A percentile compares a stretch with the other conserved stretches of the same genome.
Conservation (phyloP, 148 eudicot species). For the Rhododendron kiyosumense region DNA sequence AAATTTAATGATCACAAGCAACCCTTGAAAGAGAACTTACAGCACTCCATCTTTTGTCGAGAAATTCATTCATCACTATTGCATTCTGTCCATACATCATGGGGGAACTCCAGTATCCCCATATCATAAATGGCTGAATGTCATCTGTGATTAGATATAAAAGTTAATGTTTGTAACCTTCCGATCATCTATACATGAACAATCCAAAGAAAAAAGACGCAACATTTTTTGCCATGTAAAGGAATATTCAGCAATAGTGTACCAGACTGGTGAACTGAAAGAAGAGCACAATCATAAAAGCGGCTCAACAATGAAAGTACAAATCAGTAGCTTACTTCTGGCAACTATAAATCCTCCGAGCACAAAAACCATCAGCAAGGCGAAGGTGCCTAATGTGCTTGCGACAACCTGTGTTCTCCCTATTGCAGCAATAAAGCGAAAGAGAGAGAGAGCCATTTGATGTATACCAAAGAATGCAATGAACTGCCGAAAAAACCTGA, state of each 20-base stretch:
- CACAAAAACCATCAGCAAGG: constrained; percentile 40
- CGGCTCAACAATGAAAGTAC: neutral
- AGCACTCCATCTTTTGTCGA: constrained; percentile 62
- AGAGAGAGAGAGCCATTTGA: constrained; percentile 61
- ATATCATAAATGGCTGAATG: constrained; percentile 52
- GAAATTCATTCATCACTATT: constrained; percentile 67
- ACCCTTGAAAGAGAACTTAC: constrained; percentile 26
- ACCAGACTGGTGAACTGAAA: neutral
- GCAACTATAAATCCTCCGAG: constrained; percentile 73
- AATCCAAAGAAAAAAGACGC: neutral
- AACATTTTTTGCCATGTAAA: neutral
- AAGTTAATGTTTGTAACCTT: neutral
- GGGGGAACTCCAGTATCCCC: constrained; percentile 72
- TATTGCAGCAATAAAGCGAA: constrained; percentile 53
- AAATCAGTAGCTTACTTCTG: constrained; percentile 34
- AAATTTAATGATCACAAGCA: neutral
- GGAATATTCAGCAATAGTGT: neutral
- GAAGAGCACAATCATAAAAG: neutral
- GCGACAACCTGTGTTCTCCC: constrained; percentile 62
- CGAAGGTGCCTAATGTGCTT: constrained; percentile 34
- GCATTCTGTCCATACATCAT: constrained; percentile 84
- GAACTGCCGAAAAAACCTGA: constrained; percentile 63
- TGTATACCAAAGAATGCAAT: constrained; percentile 58
- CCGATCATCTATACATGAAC: neutral
- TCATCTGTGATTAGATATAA: constrained; percentile 37